Conservation (phyloP, 108 stramenopile species). For the Bacterosira constricta region DNA sequence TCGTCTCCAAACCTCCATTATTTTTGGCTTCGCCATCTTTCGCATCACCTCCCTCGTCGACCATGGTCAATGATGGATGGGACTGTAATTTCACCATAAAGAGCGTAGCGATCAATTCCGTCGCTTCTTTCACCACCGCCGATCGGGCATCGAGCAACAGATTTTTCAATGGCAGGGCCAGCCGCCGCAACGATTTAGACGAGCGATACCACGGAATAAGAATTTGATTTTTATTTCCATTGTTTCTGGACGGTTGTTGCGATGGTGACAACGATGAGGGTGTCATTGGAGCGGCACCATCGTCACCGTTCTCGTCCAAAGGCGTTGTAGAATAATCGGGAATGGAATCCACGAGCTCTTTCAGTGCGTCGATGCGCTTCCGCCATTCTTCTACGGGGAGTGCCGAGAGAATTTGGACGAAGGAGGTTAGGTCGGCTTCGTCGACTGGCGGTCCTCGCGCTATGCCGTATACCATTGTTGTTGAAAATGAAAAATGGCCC, state of each 20-base stretch:
- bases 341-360: slow-evolving; percentile 52
- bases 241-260: not conserved
- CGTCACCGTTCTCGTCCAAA: slow-evolving; percentile 6
- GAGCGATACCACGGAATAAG: slow-evolving; percentile 68
- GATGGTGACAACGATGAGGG: not conserved
- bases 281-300: slow-evolving; percentile 5
- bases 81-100: slow-evolving; percentile 43
- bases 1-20: slow-evolving; percentile 28
- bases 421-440: slow-evolving; percentile 64
- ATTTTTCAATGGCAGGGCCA: slow-evolving; percentile 55
- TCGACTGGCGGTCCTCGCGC: slow-evolving; percentile 25
- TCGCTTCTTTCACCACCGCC: slow-evolving; percentile 78
- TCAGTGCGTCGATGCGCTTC: slow-evolving; percentile 61
- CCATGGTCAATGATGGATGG: slow-evolving; percentile 11
- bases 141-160: slow-evolving; percentile 75
- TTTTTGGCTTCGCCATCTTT: slow-evolving; percentile 30
- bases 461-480: not conserved
- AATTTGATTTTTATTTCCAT: not conserved
- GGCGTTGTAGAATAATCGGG: slow-evolving; percentile 51
- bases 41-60: slow-evolving; percentile 9
- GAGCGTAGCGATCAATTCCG: slow-evolving; percentile 54
- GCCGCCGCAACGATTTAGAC: slow-evolving; percentile 63
- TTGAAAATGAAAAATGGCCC: too few species aligned
- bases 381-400: slow-evolving; percentile 74
- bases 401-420: slow-evolving; percentile 52